A percentile compares a stretch with the other conserved stretches of the same genome.
Conservation (phyloP, 371 early-diverging fungal species). For the Umbelopsis sp. region DNA sequence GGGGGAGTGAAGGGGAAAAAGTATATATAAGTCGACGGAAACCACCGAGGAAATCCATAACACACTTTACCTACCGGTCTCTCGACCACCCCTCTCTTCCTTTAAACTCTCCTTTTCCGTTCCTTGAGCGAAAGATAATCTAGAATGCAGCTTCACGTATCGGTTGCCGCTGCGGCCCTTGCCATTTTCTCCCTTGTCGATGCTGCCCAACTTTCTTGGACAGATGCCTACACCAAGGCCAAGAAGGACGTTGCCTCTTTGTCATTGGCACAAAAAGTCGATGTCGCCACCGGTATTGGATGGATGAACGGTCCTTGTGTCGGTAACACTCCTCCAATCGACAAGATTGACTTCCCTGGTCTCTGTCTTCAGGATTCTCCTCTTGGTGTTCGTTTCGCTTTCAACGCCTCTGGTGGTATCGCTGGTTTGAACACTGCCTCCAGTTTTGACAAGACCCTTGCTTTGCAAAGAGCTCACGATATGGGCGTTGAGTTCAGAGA, state of each 20-base stretch:
- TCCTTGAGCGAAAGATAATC: not conserved
- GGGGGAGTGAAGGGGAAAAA: not conserved
- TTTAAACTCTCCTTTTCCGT: not conserved
- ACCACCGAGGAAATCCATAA: not conserved
- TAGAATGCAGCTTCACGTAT: constrained; percentile 10
- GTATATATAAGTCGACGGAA: not conserved
- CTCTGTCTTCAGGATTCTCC: constrained; percentile 62
- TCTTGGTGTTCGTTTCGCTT: constrained; percentile 49
- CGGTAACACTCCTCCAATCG: constrained; percentile 48
- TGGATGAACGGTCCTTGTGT: constrained; percentile 49
- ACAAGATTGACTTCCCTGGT: constrained; percentile 55
- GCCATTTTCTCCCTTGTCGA: not conserved
- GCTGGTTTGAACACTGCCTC: constrained; percentile 59
- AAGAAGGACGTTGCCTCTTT: constrained; percentile 32
- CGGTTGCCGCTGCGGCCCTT: constrained; percentile 4
- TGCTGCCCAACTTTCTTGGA: constrained; percentile 32
- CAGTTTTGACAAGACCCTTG: constrained; percentile 51
- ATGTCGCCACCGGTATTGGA: constrained; percentile 56
- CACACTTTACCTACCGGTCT: not conserved
- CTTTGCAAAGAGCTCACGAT: constrained; percentile 46
- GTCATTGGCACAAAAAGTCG: constrained; percentile 48
- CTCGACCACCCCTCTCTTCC: not conserved
- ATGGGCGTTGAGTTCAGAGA: constrained; percentile 57
- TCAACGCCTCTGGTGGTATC: constrained; percentile 51
- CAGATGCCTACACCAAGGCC: constrained; percentile 45